Evolutionary conservation across 2,329 filamentous ascomycete species (phyloP).

Genomic region (Diaporthe ilicicola): DNA sequence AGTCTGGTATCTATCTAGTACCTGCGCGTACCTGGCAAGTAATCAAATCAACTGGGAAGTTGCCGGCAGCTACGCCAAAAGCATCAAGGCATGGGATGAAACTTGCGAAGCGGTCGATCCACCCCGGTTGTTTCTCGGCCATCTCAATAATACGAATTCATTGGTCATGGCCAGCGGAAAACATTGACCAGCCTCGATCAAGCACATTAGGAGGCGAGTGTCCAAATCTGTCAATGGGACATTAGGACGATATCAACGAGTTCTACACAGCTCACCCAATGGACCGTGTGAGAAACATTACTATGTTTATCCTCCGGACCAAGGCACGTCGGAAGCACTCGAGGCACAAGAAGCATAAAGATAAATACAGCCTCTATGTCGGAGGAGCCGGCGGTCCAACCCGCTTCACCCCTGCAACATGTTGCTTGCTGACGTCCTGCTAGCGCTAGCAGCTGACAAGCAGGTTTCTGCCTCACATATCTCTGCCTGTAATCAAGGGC

Average conservation of each 20-base stretch:
- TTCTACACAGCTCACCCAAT: neutral
- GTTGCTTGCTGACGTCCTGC: neutral
- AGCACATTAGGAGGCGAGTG: neutral
- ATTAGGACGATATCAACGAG: neutral
- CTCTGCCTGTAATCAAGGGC: neutral
- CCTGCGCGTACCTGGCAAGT: neutral
- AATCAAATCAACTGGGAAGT: neutral
- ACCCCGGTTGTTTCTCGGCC: slow-evolving; percentile 15
- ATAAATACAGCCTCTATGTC: neutral
- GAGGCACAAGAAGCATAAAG: neutral
- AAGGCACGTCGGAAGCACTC: slow-evolving; percentile 1
- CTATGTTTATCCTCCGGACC: neutral
- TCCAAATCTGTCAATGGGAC: neutral
- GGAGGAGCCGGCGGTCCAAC: neutral
- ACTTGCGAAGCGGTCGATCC: neutral
- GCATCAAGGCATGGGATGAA: slow-evolving; percentile 19
- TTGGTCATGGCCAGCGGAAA: slow-evolving; percentile 6
- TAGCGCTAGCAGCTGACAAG: neutral
- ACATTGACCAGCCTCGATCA: neutral
- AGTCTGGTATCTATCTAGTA: neutral
- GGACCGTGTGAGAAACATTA: neutral
- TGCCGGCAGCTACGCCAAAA: slow-evolving; percentile 7
- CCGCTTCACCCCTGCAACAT: neutral
- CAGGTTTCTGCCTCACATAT: neutral
- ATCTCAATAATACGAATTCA: neutral